Evolutionary conservation across 202 grass and related monocot species (phyloP).

Genomic region (Zizania palustris): DNA sequence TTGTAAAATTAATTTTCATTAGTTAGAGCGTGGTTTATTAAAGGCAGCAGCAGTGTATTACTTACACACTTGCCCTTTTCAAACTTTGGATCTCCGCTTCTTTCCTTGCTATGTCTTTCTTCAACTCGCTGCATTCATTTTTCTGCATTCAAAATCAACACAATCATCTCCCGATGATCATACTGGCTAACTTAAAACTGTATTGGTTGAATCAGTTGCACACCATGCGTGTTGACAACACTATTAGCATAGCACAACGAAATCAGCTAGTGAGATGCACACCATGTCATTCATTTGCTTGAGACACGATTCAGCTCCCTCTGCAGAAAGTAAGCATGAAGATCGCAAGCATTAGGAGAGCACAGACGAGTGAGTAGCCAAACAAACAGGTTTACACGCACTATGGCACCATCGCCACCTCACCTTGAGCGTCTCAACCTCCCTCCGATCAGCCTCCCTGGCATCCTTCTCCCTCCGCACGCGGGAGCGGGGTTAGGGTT

Average conservation of each 20-base stretch:
- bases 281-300: slow-evolving; percentile 63
- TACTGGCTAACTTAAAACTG: background rate
- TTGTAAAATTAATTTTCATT: too few relatives aligned
- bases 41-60: slow-evolving; percentile 13
- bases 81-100: slow-evolving; percentile 70
- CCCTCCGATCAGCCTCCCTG: slow-evolving; percentile 40
- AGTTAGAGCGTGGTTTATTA: too few relatives aligned
- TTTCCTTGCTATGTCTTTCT: slow-evolving; percentile 64
- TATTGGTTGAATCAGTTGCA: background rate
- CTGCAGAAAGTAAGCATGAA: slow-evolving; percentile 40
- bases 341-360: background rate
- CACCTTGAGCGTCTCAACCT: slow-evolving; percentile 75
- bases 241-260: background rate
- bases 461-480: slow-evolving; percentile 29
- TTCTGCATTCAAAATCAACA: slow-evolving; percentile 52
- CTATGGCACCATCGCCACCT: background rate
- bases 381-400: background rate
- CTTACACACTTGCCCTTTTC: slow-evolving; percentile 63
- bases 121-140: slow-evolving; percentile 63
- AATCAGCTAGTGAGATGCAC: slow-evolving; percentile 12
- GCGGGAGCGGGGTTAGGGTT: too few relatives aligned
- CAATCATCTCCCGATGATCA: background rate
- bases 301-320: slow-evolving; percentile 56
- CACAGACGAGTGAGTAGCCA: background rate
- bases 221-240: background rate